Evolutionary conservation across 345 rosid species (phyloP).

Genomic region (Rhizophora apiculata): DNA sequence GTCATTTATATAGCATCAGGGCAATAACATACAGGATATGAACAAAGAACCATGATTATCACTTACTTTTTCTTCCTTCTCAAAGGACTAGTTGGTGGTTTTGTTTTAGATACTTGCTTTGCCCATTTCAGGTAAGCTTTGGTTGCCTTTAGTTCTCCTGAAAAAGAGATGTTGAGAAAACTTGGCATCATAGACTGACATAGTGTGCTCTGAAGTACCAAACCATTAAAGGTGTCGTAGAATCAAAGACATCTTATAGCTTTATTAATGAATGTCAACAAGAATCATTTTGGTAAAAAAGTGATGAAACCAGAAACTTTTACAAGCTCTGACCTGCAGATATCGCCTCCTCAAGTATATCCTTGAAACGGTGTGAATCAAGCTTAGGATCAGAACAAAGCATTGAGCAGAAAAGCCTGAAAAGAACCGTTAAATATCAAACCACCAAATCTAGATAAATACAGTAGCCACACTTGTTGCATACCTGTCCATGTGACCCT

Average conservation of each 20-base stretch:
- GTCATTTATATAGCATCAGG: too few species aligned
- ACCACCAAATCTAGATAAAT: not conserved
- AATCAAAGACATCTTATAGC: not conserved
- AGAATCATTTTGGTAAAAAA: not conserved
- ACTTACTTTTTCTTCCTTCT: conserved; percentile 60
- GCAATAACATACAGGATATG: not conserved
- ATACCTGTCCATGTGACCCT: conserved; percentile 90
- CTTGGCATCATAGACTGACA: not conserved
- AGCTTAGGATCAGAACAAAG: conserved; percentile 85
- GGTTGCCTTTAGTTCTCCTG: conserved; percentile 70
- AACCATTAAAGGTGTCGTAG: not conserved
- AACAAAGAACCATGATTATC: not conserved
- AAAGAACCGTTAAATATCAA: not conserved
- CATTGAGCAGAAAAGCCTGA: conserved; percentile 80
- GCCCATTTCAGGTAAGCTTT: conserved; percentile 87
- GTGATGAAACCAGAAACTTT: not conserved
- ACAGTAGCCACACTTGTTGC: conserved; percentile 28
- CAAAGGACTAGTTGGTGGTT: conserved; percentile 69
- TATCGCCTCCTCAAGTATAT: conserved; percentile 68
- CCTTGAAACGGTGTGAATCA: conserved; percentile 88
- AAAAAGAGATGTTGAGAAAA: not conserved
- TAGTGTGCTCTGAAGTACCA: not conserved
- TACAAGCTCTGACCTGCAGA: conserved; percentile 48
- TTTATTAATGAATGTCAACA: too few species aligned
- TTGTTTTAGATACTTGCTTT: conserved; percentile 48